A percentile compares a stretch with the other conserved stretches of the same genome.
phyloP scores from a whole-genome alignment of 495 filamentous ascomycete species.

The Durotheca rogersii region DNA sequence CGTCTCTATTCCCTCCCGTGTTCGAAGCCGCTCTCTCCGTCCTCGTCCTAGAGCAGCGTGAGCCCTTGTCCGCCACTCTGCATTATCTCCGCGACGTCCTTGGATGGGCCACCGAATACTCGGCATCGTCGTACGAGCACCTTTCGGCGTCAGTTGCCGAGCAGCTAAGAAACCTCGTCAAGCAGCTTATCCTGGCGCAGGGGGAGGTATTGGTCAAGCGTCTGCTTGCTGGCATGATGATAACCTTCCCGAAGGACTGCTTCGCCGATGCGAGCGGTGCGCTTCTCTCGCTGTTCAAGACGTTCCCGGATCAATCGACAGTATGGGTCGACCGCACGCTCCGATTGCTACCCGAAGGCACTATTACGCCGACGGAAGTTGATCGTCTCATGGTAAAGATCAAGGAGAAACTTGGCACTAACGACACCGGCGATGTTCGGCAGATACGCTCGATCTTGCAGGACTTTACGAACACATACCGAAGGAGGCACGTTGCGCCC shows the following conservation, averaged over 20 bases:
- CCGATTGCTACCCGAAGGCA: conserved; percentile 77
- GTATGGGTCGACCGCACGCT: conserved; percentile 81
- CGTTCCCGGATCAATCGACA: conserved; percentile 75
- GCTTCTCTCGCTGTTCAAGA: conserved; percentile 83
- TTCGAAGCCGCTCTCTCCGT: conserved; percentile 84
- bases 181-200: conserved; percentile 64
- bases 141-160: conserved; percentile 48
- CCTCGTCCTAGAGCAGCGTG: conserved; percentile 81
- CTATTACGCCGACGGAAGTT: conserved; percentile 62
- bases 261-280: conserved; percentile 91
- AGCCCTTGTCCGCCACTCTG: conserved; percentile 85
- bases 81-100: conserved; percentile 94
- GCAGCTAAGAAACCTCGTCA: conserved; percentile 70
- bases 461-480: conserved; percentile 94
- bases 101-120: conserved; percentile 71
- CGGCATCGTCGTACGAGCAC: conserved; percentile 71
- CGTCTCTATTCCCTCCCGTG: conserved; percentile 73
- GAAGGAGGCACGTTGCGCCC: conserved; percentile 91
- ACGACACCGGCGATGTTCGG: conserved; percentile 61
- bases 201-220: conserved; percentile 82
- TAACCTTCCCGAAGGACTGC: conserved; percentile 91
- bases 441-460: conserved; percentile 84
- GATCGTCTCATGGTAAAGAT: conserved; percentile 67
- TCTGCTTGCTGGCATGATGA: conserved; percentile 96
- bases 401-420: conserved; percentile 63